Evolutionary conservation across 1,284 basidiomycete genomes (phyloP), one percentile per base, ranked within the genome.

Genomic region (Rhodofomes roseus): DNA sequence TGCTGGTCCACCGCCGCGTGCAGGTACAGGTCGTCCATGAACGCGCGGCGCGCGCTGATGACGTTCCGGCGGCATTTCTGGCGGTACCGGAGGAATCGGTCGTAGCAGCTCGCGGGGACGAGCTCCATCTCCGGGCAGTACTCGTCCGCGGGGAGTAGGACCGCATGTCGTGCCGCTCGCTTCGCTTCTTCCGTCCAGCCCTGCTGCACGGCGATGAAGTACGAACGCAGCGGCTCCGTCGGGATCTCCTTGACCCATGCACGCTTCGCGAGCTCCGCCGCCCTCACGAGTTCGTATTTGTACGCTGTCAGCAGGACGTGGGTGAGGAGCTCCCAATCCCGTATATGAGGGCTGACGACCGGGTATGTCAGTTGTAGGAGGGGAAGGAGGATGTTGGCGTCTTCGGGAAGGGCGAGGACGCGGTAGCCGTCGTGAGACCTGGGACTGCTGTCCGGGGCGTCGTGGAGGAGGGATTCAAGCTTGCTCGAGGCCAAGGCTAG

Each of bases 141-240:
- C 22, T 22, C 20, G 40, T 56, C 54, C 7, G 14, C 14, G 14
- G 55, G 31, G 51, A 12, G 1, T 23, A 52, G 48, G 8, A 50
- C 2, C 37, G 59, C 59, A 23, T 44, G 36, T 40, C 40, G 43
- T 9, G 51, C 56, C 4, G 60, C 60, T 3, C 31, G 31, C 36
- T 22, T 12, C 31, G 60, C 55, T 18, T 60, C 59, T 0, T 27
- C 34, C 6, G 57, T 29, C 36, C 75, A 68, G 2, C 60, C 62
- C 52, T 70, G 65, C 12, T 67, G 66, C 56, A 68, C 60, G 3
- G 74, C 72, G 53, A 78, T 64, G 18, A 71, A 69, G 56, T 76
- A 76, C 2, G 72, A 52, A 11, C 65, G 68, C 25, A 76, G 44
- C 0, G 78, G 68, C 16, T 75, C 11, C 12, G 12, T 12, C 18